Conservation (phyloP, 208 protist species). For the Angomonas deanei region DNA sequence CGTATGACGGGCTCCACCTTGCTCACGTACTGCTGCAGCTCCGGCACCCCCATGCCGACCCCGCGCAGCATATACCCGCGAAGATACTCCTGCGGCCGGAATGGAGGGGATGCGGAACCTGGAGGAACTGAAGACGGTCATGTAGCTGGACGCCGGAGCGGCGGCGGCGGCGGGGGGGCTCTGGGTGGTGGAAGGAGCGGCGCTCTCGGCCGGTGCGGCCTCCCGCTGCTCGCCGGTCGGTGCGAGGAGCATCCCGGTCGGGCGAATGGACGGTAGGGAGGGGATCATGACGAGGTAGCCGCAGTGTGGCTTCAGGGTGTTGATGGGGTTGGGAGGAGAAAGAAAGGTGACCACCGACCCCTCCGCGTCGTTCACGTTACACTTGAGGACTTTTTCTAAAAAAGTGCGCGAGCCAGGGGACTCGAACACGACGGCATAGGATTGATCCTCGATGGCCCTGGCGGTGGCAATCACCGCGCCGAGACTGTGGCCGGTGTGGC, state of each 20-base stretch:
- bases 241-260: constrained; percentile 19
- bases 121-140: constrained; percentile 3
- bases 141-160: not conserved
- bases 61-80: constrained; percentile 67
- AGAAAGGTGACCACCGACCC: constrained; percentile 74
- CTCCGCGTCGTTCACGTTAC: constrained; percentile 19
- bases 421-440: constrained; percentile 84
- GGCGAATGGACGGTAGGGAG: constrained; percentile 15
- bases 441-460: constrained; percentile 70
- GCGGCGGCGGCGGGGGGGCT: not conserved
- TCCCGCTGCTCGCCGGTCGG: not conserved
- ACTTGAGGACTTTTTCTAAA: constrained; percentile 47
- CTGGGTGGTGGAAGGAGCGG: not conserved
- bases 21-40: constrained; percentile 83
- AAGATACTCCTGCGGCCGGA: constrained; percentile 69
- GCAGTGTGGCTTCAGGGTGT: constrained; percentile 83
- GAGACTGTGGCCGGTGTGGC: constrained; percentile 89
- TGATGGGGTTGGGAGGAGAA: constrained; percentile 82
- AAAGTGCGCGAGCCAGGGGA: constrained; percentile 70
- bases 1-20: constrained; percentile 84
- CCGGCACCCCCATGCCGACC: constrained; percentile 64
- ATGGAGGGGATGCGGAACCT: constrained; percentile 56
- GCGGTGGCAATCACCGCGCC: constrained; percentile 81
- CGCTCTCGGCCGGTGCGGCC: constrained; percentile 4
- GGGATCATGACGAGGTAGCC: constrained; percentile 79